Base-by-base conservation (phyloP, 345 rosid species). In the Geranium brycei region DNA sequence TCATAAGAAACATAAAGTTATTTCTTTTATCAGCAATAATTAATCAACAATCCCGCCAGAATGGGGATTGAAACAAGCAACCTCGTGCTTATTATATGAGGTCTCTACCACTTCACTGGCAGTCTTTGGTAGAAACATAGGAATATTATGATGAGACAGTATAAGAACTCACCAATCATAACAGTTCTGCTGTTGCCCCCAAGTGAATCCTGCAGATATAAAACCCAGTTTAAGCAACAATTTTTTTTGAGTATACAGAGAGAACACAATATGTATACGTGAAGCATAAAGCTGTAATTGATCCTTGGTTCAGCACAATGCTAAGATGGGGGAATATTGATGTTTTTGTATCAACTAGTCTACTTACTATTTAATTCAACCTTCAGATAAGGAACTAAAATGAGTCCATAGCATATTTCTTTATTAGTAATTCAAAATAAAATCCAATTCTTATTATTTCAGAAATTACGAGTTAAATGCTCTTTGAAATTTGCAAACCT, bases 151-250 rank as follows among this genome's bases (percentile, higher is more conserved):
- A 47, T 11, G 51, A 61, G 47, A 61, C 28, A 47, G n/a, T 23
- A 57, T 61, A 28, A 58, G 7, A 51, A 30, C 32, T 74, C 83
- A 93, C 99, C 99, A 78, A 93, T 90, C 99, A 93, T 93, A 47
- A 86, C 92, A 19, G 99, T 93, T 82, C 96, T 85, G 87, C 96
- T 93, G 82, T 93, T 93, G 19, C 99, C 99, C n/a, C 99, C 99
- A 40, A 93, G 99, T 14, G 99, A 93, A 81, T 93, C 99, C 99
- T 93, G 67, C 67, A 67, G 68, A 17, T 31, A 38, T 31, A 62
- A 57, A 38, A 62, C 55, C 19, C 31, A 59, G 47, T 16, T 18
- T 28, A 60, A 38, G 58, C 18, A 51, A 32, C 13, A 16, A 53
- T 51, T 13, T 59, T 0, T 10, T 8, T 31, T 63, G 56, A 47